Evolutionary conservation across 495 filamentous ascomycete species (phyloP), one percentile per base, ranked within the genome.

Genomic region (Penicillium salamii): DNA sequence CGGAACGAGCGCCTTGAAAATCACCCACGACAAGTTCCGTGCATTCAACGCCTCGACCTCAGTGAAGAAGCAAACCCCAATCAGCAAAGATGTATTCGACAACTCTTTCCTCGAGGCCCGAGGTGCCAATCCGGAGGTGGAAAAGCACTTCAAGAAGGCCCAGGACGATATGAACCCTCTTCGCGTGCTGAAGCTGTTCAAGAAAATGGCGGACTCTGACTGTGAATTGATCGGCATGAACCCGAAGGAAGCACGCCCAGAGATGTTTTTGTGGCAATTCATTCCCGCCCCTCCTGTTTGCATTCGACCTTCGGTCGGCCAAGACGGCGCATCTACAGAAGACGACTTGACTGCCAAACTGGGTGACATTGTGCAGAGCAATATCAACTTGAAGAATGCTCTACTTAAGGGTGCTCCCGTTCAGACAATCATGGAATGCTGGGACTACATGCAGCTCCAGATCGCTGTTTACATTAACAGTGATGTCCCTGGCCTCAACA

Each of bases 241-340:
- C 54, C 89, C 93, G 26, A 76, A 81, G 23, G 88, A 95, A 56
- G 91, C 90, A 2, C 78, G 91, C 38, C 93, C 93, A 1, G 93
- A 98, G 58, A 95, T 96, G 88, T 95, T 96, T 66, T 78, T 98
- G 15, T 98, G 93, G 93, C 90, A 95, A 66, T 96, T 90, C 63
- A 78, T 98, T 19, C 93, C 93, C 1, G 92, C 91, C 3, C 90
- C 93, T 1, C 93, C 93, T 0, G 86, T 97, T 21, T 91, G 88
- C 57, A 95, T 98, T 58, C 81, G 93, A 38, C 93, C 93, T 5
- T 96, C 91, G 0, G 95, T 97, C 6, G 82, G 84, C 29, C 92
- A 97, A 63, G 93, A 97, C 48, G 82, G 77, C 24, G 89, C 90
- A 1, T 96, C 86, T 46, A 98, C 89, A 18, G 95, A 97, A 68